Percentiles rank a stretch among this genome's conserved stretches.
Evolutionary conservation across 129 eudicot species (phyloP).

Genomic region (Saposhnikovia divaricata): DNA sequence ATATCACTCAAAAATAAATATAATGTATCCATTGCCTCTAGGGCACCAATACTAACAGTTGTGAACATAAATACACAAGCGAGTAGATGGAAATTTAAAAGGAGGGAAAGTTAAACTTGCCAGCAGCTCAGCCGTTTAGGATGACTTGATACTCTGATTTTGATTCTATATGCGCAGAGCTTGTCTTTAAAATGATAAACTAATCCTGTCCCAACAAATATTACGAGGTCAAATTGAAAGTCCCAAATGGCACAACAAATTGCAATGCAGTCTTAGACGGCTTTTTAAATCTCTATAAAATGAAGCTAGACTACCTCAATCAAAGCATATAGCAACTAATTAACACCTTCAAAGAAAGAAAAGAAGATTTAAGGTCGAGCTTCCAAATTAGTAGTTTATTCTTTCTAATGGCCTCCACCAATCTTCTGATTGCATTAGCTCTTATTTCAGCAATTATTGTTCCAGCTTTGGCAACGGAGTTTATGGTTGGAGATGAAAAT

Average conservation of each 20-base stretch:
- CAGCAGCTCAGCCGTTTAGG: background rate
- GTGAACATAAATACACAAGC: too few relatives aligned
- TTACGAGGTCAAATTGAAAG: too few relatives aligned
- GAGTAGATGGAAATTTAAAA: background rate
- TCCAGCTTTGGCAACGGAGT: constrained; percentile 15
- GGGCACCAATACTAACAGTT: too few relatives aligned
- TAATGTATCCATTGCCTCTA: too few relatives aligned
- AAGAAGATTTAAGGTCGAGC: background rate
- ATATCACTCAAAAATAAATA: too few relatives aligned
- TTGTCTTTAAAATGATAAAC: background rate
- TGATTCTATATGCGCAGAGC: too few relatives aligned
- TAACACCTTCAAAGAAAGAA: background rate
- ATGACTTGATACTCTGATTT: too few relatives aligned
- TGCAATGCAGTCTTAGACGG: background rate
- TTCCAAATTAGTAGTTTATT: background rate
- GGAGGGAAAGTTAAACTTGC: background rate
- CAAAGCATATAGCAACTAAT: background rate
- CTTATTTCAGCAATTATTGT: constrained; percentile 9
- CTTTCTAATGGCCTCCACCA: constrained; percentile 4
- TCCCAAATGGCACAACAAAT: background rate
- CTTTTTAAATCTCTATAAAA: background rate
- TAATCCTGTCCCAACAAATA: background rate
- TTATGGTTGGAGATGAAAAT: constrained; percentile 15
- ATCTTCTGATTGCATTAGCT: constrained; percentile 6
- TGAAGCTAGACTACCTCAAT: background rate